Percentiles rank a stretch among this genome's conserved stretches.
phyloP scores from a whole-genome alignment of 106 monocot genomes.

The Narthecium ossifragum region DNA sequence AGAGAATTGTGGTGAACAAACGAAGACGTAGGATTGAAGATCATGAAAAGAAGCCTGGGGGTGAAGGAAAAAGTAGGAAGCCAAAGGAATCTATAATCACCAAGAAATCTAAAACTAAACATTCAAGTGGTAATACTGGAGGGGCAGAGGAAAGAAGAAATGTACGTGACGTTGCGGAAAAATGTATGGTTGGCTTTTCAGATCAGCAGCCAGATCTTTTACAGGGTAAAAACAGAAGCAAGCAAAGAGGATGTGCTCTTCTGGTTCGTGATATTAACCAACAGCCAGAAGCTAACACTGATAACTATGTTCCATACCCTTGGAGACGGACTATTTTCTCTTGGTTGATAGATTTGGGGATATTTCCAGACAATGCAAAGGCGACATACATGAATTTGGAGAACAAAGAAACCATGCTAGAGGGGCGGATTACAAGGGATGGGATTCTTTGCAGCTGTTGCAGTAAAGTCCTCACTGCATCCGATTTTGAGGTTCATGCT shows the following conservation, averaged over 20 bases:
- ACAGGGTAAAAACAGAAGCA: constrained; percentile 20
- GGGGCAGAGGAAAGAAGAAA: constrained; percentile 5
- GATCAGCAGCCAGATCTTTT: constrained; percentile 3
- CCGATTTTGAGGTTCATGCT: constrained; percentile 81
- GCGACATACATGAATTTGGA: constrained; percentile 59
- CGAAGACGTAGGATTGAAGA: too few species aligned
- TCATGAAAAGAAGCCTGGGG: constrained; percentile 11
- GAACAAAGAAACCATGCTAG: constrained; percentile 18
- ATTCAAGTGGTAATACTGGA: background rate
- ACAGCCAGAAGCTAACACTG: constrained; percentile 20
- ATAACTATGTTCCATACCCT: constrained; percentile 49
- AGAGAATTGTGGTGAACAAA: constrained; percentile 38
- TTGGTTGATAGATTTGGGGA: constrained; percentile 80
- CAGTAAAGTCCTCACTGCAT: constrained; percentile 45
- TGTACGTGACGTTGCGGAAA: constrained; percentile 1
- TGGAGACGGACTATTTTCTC: constrained; percentile 61
- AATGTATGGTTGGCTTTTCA: too few species aligned
- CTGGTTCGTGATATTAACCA: constrained; percentile 44
- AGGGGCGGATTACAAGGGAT: constrained; percentile 65
- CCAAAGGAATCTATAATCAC: too few species aligned
- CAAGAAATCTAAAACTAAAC: too few species aligned
- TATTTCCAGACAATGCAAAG: constrained; percentile 42
- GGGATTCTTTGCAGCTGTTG: constrained; percentile 83
- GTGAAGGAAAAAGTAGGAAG: constrained; percentile 11
- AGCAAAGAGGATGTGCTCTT: constrained; percentile 37